Base-by-base conservation (phyloP, 805 yeast species). In the baker's yeast (Saccharomyces cerevisiae) region DNA sequence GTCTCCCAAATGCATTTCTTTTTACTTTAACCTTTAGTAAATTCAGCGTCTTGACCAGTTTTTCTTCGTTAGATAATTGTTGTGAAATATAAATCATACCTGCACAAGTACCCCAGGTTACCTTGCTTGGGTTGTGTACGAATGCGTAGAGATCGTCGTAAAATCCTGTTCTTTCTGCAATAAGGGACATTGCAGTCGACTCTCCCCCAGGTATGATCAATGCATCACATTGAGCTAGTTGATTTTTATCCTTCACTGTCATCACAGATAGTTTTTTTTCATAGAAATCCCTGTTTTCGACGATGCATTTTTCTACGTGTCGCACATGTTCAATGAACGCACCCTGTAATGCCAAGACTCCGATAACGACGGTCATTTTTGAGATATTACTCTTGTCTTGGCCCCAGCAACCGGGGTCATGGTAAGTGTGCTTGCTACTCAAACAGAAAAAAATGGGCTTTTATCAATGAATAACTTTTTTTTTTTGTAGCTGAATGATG, bases 41-140 rank as follows among this genome's bases (percentile, higher is more conserved):
- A 1, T 89, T 87, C 46, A 87, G 70, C 2, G 82, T 66, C 54
- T 78, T 71, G 58, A 86, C 85, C 24, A 79, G 76, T 1, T 73
- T 75, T 49, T 76, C 76, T 22, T 82, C 84, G 61, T 80, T 77
- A 14, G 75, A 70, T 41, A 84, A 72, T 49, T 76, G 73, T 53
- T 77, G 73, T 6, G 90, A 78, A 26, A 87, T 71, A 58, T 86
- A 76, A 51, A 87, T 87, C 60, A 87, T 71, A 2, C 95, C 95
- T 2, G 95, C 95, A 69, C 95, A 87, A 0, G 95, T 87, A 0
- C 95, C 95, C 95, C 95, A 87, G 11, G 82, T 78, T 1, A 87
- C 83, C 56, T 78, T 79, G 22, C 71, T 70, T 6, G 76, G 70
- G 49, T 76, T 73, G 26, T 59, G 64, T 21, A 83, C 80, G 65